These are phyloP conservation scores for Micractinium conductrix DNA, from an alignment of 139 green algal species.

Conservation along the genomic window DNA sequence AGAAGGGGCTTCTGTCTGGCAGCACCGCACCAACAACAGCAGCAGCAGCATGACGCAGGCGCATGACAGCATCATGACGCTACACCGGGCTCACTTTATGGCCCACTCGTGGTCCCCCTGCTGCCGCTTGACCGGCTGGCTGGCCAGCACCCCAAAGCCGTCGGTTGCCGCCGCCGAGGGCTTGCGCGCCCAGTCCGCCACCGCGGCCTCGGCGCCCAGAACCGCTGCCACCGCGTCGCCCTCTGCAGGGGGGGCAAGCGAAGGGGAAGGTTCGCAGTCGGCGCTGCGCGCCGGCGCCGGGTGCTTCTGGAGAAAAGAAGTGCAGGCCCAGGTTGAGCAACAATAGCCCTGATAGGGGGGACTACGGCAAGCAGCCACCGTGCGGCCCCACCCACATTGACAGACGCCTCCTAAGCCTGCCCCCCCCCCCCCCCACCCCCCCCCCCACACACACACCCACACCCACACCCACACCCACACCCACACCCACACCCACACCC, in stretches of 20 bases:
- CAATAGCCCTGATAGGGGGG: too few relatives aligned
- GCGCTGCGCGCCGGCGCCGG: too few relatives aligned
- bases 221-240: not conserved
- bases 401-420: too few relatives aligned
- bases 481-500: too few relatives aligned
- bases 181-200: not conserved
- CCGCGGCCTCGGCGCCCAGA: conserved; percentile 1
- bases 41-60: not conserved
- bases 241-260: too few relatives aligned
- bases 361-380: not conserved
- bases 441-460: too few relatives aligned
- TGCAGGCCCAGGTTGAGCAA: not conserved
- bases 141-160: not conserved
- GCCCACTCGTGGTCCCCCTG: conserved; percentile 33
- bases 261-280: too few relatives aligned
- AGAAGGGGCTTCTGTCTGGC: too few relatives aligned
- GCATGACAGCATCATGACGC: too few relatives aligned
- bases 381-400: too few relatives aligned
- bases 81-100: conserved; percentile 14
- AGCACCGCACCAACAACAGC: not conserved
- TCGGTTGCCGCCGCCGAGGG: not conserved
- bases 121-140: conserved; percentile 4
- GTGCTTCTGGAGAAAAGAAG: not conserved
- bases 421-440: too few relatives aligned
- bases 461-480: too few relatives aligned